These are phyloP conservation scores for Microdochium bolleyi DNA, from an alignment of 2,329 filamentous ascomycete genomes.

Conservation along the genomic window DNA sequence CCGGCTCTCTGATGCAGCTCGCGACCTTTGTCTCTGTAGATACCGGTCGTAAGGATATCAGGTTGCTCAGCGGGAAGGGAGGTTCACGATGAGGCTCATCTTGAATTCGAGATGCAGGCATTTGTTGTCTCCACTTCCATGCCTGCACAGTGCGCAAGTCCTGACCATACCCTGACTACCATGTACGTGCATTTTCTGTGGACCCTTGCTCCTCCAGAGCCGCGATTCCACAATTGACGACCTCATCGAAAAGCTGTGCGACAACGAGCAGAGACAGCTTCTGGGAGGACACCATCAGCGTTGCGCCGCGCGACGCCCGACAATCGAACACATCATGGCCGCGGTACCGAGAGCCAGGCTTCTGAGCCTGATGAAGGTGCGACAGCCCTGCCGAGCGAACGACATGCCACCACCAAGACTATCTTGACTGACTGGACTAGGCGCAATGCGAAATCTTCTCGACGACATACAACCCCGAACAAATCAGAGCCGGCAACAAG, in stretches of 20 bases:
- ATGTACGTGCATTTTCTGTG: not conserved
- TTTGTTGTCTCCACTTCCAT: not conserved
- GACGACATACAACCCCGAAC: constrained; percentile 81
- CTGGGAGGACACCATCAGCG: not conserved
- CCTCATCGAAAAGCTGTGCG: not conserved
- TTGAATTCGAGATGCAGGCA: not conserved
- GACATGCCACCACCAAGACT: constrained; percentile 4
- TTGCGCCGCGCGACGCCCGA: not conserved
- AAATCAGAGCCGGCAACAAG: constrained; percentile 80
- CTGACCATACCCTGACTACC: not conserved
- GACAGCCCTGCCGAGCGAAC: not conserved
- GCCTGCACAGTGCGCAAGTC: not conserved
- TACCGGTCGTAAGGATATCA: not conserved
- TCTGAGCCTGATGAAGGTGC: constrained; percentile 73
- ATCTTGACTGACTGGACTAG: constrained; percentile 33
- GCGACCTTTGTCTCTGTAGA: too few relatives aligned
- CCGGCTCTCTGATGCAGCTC: too few relatives aligned
- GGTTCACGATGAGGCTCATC: not conserved
- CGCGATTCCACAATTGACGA: not conserved
- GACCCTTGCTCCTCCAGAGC: not conserved
- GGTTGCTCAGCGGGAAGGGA: too few relatives aligned
- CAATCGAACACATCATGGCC: constrained; percentile 35
- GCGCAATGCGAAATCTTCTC: constrained; percentile 88
- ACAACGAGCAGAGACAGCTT: not conserved
- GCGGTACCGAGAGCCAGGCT: constrained; percentile 54